Evolutionary conservation across 345 rosid species (phyloP), one percentile per base, ranked within the genome.

Genomic region (Dovyalis caffra): DNA sequence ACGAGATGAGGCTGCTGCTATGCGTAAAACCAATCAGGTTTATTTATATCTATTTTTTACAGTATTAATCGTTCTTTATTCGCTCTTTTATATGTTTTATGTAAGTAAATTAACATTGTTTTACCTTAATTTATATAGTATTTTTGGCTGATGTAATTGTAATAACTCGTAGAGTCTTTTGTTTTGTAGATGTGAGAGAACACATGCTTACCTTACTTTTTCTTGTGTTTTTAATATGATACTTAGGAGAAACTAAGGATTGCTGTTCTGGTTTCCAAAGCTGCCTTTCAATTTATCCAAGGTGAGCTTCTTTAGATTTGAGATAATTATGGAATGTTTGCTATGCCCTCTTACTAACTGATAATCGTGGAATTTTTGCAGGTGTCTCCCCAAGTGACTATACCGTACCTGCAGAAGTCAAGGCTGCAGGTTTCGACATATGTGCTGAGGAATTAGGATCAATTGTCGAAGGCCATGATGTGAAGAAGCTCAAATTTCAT

Each of bases 221-320:
- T 5, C 40, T 47, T 61, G 25, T 64, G 56, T 61, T 23, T 0
- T 23, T 43, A 29, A 71, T 57, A 21, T 74, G 82, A 75, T 12
- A 43, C 40, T 43, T 84, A 94, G 98, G 97, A 94, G 81, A 94
- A 94, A 53, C 45, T 92, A 75, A 86, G 98, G 85, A 72, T 94
- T 65, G 97, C 98, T 11, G 97, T 94, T 75, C 85, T 94, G 26
- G 97, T 92, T 43, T 94, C 98, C 3, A 92, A 94, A 86, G 98
- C 98, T 15, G 97, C 97, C 18, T 80, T 90, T 80, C 98, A 92
- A 45, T 91, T 90, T 77, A 86, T 92, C 77, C 83, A 83, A 84
- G 97, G 98, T 89, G 73, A 79, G 82, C 66, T 76, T 65, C 31
- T 76, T 40, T 65, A 34, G 28, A 65, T 3, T 62, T 56, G 31